These are phyloP conservation scores for Plantago elongata DNA, from an alignment of 257 asterid species.

Conservation along the genomic window DNA sequence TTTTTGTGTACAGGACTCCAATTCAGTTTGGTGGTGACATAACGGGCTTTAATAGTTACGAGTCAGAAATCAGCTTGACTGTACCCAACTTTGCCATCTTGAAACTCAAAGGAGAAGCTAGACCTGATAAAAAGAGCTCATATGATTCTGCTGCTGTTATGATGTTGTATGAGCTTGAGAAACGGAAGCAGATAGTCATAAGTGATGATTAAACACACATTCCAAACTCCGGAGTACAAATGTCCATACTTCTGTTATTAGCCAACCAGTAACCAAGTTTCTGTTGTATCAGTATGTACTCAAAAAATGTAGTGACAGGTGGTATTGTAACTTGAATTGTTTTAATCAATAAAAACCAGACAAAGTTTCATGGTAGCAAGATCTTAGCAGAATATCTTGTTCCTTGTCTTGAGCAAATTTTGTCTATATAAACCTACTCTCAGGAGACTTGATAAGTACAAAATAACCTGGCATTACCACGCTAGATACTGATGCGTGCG, in stretches of 20 bases:
- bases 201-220: not conserved
- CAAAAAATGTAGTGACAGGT: too few species aligned
- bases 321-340: too few species aligned
- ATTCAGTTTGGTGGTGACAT: conserved; percentile 51
- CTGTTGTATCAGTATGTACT: not conserved
- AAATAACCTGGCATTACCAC: too few species aligned
- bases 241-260: not conserved
- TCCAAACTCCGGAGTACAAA: not conserved
- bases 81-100: conserved; percentile 56
- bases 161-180: conserved; percentile 66
- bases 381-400: too few species aligned
- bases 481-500: too few species aligned
- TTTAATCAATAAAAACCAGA: too few species aligned
- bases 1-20: conserved; percentile 37
- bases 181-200: conserved; percentile 45
- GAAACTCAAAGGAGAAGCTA: conserved; percentile 61
- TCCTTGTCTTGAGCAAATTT: too few species aligned
- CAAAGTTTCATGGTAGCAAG: too few species aligned
- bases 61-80: conserved; percentile 59
- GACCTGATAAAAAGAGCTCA: conserved; percentile 80
- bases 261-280: not conserved
- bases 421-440: too few species aligned
- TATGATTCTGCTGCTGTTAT: conserved; percentile 74
- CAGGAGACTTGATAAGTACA: too few species aligned
- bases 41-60: conserved; percentile 52